Base-by-base conservation (phyloP, 140 eudicot species). In the Erigeron philadelphicus region DNA sequence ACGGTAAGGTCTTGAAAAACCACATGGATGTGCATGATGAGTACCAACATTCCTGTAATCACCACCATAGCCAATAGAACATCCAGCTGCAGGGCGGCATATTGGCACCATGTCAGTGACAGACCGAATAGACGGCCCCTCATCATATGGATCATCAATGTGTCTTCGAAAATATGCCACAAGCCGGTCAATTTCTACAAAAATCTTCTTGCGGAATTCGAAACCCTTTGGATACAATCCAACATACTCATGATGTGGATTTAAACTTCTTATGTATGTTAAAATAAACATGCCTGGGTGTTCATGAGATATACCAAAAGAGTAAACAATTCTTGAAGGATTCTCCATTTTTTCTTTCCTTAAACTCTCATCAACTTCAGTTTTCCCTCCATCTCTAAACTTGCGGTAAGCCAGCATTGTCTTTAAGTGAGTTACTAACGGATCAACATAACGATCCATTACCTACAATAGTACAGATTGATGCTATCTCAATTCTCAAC, bases 71-170 rank as follows among this genome's bases (percentile, higher is more conserved):
- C 89, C 95, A 77, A 87, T 80, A 70, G 87, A 81, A 25, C 87
- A 92, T 21, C 94, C 93, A 31, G 86, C 23, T 11, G 88, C 89
- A 49, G 96, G 86, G 72, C 90, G 84, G 55, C 89, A 86, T 86
- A 87, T 87, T 15, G 99, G 97, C 58, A 94, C 99, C 96, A 83
- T 83, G 50, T 96, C 98, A 18, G 96, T 96, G 76, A 89, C 96
- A 2, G 95, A 87, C 43, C 90, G 85, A 16, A 93, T 83, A 3
- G 96, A 93, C 11, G 86, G 95, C 11, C 85, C 86, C 3, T 85
- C 79, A 52, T 87, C 96, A 41, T 64, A 84, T 11, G 96, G 91
- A 75, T 89, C 99, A 79, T 87, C 87, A 54, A 94, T 89, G 61
- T 89, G 97, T 58, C 88, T 72, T 84, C 89, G 97, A 64, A 94